Percentiles rank a stretch among this genome's conserved stretches.
Evolutionary conservation across 176 grass and related monocot species (phyloP).

Genomic region (Cenchrus americanus): DNA sequence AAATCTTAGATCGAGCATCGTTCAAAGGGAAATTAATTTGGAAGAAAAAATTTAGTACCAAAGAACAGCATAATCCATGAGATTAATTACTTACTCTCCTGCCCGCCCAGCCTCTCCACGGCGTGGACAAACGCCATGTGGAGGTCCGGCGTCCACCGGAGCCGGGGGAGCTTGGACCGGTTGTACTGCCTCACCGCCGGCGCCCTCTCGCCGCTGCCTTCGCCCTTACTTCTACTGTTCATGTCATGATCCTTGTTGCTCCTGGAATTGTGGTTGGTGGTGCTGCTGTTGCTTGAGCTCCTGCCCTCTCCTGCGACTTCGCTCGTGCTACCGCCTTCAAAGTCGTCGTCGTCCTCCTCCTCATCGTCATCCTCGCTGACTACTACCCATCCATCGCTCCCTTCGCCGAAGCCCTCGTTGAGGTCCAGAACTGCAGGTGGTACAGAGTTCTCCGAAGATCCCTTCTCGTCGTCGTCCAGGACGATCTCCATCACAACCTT

Average conservation of each 20-base stretch:
- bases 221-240: slow-evolving; percentile 47
- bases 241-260: slow-evolving; percentile 39
- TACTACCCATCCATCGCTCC: slow-evolving; percentile 17
- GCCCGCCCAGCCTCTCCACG: slow-evolving; percentile 88
- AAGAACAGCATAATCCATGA: not conserved
- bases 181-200: slow-evolving; percentile 83
- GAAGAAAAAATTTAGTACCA: not conserved
- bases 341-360: not conserved
- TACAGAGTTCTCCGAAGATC: slow-evolving; percentile 34
- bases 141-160: slow-evolving; percentile 94
- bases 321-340: slow-evolving; percentile 38
- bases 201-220: slow-evolving; percentile 45
- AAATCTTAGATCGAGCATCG: not conserved
- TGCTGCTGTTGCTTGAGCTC: slow-evolving; percentile 61
- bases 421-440: slow-evolving; percentile 58
- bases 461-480: slow-evolving; percentile 43
- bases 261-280: slow-evolving; percentile 48
- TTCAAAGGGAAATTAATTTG: slow-evolving; percentile 15
- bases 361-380: not conserved
- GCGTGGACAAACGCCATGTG: slow-evolving; percentile 92
- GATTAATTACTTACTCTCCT: slow-evolving; percentile 78
- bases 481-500: slow-evolving; percentile 56
- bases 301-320: slow-evolving; percentile 40
- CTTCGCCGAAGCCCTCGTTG: slow-evolving; percentile 57
- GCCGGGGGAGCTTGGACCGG: slow-evolving; percentile 80